Evolutionary conservation across 2,329 filamentous ascomycete species (phyloP).

Genomic region (Phialemoniopsis sp.): DNA sequence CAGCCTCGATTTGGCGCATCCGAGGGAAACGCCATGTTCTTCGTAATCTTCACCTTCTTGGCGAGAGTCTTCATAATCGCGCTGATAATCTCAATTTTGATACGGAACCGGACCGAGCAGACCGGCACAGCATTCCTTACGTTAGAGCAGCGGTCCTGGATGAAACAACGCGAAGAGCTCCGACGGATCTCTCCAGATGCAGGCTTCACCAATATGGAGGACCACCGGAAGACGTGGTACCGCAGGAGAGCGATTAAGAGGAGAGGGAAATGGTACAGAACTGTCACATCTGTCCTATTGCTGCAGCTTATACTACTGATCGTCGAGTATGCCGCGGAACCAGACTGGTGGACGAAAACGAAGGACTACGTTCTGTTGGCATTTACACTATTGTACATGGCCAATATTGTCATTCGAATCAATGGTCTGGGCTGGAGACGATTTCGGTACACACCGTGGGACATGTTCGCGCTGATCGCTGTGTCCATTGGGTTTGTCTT

Average conservation of each 20-base stretch:
- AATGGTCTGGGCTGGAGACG: constrained; percentile 87
- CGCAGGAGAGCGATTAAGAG: constrained; percentile 91
- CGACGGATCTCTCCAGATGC: constrained; percentile 91
- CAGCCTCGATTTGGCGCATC: constrained; percentile 67
- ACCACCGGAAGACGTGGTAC: constrained; percentile 85
- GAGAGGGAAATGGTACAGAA: constrained; percentile 82
- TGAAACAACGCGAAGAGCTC: constrained; percentile 85
- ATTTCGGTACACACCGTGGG: constrained; percentile 90
- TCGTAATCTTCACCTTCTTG: constrained; percentile 90
- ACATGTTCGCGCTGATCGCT: constrained; percentile 77
- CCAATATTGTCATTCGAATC: constrained; percentile 78
- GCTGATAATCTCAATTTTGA: constrained; percentile 95
- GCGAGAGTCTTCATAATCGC: constrained; percentile 94
- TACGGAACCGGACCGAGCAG: constrained; percentile 98
- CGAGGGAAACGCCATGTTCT: constrained; percentile 86
- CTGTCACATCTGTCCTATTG: constrained; percentile 72
- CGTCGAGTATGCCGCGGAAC: constrained; percentile 77
- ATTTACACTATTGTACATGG: constrained; percentile 76
- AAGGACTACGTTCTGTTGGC: constrained; percentile 75
- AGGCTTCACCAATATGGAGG: constrained; percentile 71
- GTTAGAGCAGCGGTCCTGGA: constrained; percentile 90
- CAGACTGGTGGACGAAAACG: constrained; percentile 60
- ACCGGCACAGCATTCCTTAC: constrained; percentile 94
- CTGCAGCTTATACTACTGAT: constrained; percentile 79
- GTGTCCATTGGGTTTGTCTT: constrained; percentile 76